Percentiles rank a stretch among this genome's conserved stretches.
phyloP scores from a whole-genome alignment of 306 rosid genomes.

The Inga oerstediana region DNA sequence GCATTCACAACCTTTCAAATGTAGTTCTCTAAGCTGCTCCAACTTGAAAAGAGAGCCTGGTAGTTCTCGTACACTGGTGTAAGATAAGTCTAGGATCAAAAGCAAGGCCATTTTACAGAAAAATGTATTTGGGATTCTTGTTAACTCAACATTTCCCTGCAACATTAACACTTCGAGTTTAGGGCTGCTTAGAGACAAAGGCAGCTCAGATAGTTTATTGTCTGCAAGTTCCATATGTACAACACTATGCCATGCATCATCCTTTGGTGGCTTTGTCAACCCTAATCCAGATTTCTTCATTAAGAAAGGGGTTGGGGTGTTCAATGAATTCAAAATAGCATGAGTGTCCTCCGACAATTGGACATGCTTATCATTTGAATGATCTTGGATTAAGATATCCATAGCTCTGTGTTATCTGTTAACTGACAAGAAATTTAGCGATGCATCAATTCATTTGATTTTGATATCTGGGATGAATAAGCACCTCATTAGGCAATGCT shows the following conservation, averaged over 20 bases:
- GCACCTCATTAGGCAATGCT: no score
- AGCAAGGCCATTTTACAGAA: not conserved
- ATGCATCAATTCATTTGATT: no score
- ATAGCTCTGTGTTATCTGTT: no score
- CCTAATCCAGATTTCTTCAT: not conserved
- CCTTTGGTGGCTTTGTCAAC: not conserved
- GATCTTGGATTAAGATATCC: no score
- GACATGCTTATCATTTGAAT: not conserved
- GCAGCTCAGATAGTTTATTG: constrained; percentile 31
- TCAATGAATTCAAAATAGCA: not conserved
- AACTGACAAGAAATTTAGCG: no score
- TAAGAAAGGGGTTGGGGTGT: not conserved
- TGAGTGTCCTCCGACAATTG: not conserved
- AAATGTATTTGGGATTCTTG: not conserved
- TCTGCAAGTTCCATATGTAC: not conserved
- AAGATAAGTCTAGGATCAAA: not conserved
- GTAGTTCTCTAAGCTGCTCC: not conserved
- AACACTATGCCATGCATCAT: constrained; percentile 1
- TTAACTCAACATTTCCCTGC: not conserved
- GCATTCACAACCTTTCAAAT: not conserved
- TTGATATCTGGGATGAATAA: no score
- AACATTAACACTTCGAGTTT: not conserved
- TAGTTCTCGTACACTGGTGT: constrained; percentile 21
- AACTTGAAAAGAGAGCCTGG: not conserved
- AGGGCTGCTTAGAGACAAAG: not conserved